These are phyloP conservation scores for Uromyces viciae-fabae DNA, from an alignment of 1,284 basidiomycete species.

Conservation along the genomic window DNA sequence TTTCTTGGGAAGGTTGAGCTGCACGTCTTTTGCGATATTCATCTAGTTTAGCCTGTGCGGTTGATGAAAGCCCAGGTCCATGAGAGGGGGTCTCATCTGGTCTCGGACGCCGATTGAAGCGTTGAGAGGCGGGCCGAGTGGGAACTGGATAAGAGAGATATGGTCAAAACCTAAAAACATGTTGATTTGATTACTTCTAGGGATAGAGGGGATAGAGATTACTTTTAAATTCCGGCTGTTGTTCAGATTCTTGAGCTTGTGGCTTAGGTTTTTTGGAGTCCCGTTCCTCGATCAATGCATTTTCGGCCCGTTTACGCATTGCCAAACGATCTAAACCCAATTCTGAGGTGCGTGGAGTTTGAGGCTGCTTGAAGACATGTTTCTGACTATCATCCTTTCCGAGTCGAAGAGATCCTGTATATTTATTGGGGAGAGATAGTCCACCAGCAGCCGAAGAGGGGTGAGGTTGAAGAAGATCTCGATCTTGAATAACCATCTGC, in stretches of 20 bases:
- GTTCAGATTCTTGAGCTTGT: constrained; percentile 62
- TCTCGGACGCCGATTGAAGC: constrained; percentile 64
- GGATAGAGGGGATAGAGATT: constrained; percentile 56
- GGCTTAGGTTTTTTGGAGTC: constrained; percentile 60
- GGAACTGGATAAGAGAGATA: constrained; percentile 36
- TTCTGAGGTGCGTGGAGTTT: constrained; percentile 68
- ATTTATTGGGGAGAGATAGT: constrained; percentile 14
- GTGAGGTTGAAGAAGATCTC: constrained; percentile 29
- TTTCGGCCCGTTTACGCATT: constrained; percentile 69
- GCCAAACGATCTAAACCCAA: constrained; percentile 83
- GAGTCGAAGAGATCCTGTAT: constrained; percentile 41
- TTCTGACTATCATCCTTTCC: constrained; percentile 34
- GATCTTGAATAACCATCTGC: constrained; percentile 28
- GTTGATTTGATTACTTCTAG: neutral
- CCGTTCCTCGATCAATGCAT: constrained; percentile 42
- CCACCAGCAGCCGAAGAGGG: constrained; percentile 44
- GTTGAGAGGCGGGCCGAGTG: constrained; percentile 45
- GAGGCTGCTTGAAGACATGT: constrained; percentile 55
- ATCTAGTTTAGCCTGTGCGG: constrained; percentile 68
- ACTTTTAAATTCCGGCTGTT: constrained; percentile 60
- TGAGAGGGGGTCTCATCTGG: constrained; percentile 91
- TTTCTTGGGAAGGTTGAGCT: constrained; percentile 43
- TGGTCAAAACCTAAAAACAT: neutral
- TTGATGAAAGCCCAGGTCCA: constrained; percentile 76
- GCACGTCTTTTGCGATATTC: constrained; percentile 62